Evolutionary conservation across 192 early-diverging fungal species (phyloP).

Genomic region (Linnemannia hyalina): DNA sequence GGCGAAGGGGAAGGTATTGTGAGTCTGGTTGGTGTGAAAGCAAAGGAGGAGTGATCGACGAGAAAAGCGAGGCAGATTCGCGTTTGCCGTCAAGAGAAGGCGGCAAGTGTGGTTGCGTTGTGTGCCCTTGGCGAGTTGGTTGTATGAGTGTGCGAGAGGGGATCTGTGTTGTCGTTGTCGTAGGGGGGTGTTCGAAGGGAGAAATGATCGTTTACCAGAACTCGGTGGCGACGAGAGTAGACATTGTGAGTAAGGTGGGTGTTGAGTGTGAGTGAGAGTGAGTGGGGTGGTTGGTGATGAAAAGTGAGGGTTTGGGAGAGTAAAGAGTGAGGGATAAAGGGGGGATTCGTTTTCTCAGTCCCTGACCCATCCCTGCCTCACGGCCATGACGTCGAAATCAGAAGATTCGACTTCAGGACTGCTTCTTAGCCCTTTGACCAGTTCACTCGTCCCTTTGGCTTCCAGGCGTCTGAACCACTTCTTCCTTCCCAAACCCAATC

Average conservation of each 20-base stretch:
- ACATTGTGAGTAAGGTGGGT: constrained; percentile 16
- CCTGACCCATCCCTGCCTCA: neutral
- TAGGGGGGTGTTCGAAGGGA: neutral
- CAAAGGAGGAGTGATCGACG: too few species aligned
- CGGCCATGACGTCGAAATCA: neutral
- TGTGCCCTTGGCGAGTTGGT: too few species aligned
- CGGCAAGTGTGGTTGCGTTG: too few species aligned
- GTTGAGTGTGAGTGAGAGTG: neutral
- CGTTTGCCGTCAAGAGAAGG: too few species aligned
- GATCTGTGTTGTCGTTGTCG: neutral
- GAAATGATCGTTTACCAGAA: constrained; percentile 31
- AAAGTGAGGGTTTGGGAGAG: neutral
- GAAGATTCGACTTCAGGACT: neutral
- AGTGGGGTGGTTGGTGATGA: constrained; percentile 1
- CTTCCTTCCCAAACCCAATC: neutral
- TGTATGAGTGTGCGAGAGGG: too few species aligned
- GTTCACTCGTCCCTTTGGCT: neutral
- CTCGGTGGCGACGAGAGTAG: constrained; percentile 36
- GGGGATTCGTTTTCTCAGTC: neutral
- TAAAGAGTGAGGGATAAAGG: neutral
- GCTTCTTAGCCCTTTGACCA: neutral
- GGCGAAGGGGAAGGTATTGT: neutral
- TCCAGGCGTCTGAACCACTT: neutral
- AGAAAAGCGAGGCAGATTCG: too few species aligned
- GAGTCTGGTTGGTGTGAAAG: neutral